A percentile compares a stretch with the other conserved stretches of the same genome.
These are phyloP conservation scores for Fusarium brachygibbosum DNA, from an alignment of 2,329 filamentous ascomycete species.

Conservation along the genomic window DNA sequence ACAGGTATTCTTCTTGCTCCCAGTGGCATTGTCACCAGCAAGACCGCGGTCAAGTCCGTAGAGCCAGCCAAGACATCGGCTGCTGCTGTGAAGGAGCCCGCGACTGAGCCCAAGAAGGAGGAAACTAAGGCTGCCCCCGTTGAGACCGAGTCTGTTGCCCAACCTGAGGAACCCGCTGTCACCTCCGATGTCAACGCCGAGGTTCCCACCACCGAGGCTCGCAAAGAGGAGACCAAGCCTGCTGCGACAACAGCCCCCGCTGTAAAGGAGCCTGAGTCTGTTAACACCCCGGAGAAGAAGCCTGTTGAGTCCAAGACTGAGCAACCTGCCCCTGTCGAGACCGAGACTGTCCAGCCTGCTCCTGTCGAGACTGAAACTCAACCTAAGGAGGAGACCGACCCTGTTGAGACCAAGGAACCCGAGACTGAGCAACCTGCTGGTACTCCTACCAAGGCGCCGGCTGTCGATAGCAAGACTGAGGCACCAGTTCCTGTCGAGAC, in stretches of 20 bases:
- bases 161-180: conserved; percentile 2
- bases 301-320: conserved; percentile 31
- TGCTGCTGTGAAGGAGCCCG: conserved; percentile 16
- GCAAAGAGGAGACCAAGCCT: conserved; percentile 31
- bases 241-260: conserved; percentile 21
- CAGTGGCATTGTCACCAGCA: conserved; percentile 46
- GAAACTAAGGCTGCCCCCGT: conserved; percentile 9
- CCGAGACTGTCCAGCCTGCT: conserved; percentile 4
- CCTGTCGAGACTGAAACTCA: conserved; percentile 6
- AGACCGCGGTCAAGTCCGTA: conserved; percentile 13
- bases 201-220: conserved; percentile 23
- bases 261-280: conserved; percentile 20
- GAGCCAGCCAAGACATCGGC: conserved; percentile 27
- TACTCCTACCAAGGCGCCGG: conserved; percentile 10
- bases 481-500: conserved; percentile 13
- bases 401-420: not conserved
- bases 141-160: conserved; percentile 6
- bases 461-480: conserved; percentile 12
- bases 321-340: conserved; percentile 13
- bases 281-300: conserved; percentile 22
- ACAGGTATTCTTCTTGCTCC: conserved; percentile 48
- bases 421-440: conserved; percentile 19
- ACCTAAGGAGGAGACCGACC: conserved; percentile 14
- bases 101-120: conserved; percentile 18
- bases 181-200: conserved; percentile 16